phyloP scores from a whole-genome alignment of 208 protist species.

The Trypanosomatidae sp. region DNA sequence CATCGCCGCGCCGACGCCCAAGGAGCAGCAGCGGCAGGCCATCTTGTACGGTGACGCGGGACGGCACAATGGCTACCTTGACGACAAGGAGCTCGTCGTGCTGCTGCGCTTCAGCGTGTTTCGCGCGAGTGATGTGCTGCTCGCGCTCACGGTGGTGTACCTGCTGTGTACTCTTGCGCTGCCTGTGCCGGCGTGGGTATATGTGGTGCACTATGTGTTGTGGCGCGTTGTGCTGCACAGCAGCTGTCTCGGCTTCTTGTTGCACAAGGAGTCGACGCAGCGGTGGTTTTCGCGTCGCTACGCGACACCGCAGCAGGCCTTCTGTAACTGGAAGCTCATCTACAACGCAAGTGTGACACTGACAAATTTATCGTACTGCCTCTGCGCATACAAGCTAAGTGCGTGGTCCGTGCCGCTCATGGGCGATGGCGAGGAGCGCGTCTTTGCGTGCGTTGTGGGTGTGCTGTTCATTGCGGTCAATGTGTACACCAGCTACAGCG shows the following conservation, averaged over 20 bases:
- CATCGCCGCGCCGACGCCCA: conserved; percentile 5
- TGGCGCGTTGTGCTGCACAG: conserved; percentile 81
- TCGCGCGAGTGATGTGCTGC: conserved; percentile 64
- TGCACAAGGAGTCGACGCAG: conserved; percentile 42
- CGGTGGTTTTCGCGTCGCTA: conserved; percentile 77
- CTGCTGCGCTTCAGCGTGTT: conserved; percentile 73
- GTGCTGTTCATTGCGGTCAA: conserved; percentile 70
- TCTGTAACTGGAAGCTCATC: conserved; percentile 87
- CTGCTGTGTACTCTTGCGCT: conserved; percentile 26
- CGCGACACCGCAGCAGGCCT: conserved; percentile 43
- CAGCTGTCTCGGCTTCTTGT: conserved; percentile 60
- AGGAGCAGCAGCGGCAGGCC: conserved; percentile 26
- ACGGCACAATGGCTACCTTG: conserved; percentile 20
- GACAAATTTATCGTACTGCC: conserved; percentile 27
- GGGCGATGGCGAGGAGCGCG: conserved; percentile 14
- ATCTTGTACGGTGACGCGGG: conserved; percentile 21
- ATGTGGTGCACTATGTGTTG: conserved; percentile 43
- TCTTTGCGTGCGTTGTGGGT: conserved; percentile 30
- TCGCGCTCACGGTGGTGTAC: conserved; percentile 54
- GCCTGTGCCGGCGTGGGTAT: conserved; percentile 27
- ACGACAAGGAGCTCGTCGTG: conserved; percentile 47
- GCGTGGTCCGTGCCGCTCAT: conserved; percentile 24
- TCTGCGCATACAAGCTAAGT: conserved; percentile 30
- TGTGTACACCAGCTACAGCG: conserved; percentile 55
- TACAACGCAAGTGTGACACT: conserved; percentile 72